Conservation (phyloP, 2,329 filamentous ascomycete species). For the Botryosphaeria dothidea region DNA sequence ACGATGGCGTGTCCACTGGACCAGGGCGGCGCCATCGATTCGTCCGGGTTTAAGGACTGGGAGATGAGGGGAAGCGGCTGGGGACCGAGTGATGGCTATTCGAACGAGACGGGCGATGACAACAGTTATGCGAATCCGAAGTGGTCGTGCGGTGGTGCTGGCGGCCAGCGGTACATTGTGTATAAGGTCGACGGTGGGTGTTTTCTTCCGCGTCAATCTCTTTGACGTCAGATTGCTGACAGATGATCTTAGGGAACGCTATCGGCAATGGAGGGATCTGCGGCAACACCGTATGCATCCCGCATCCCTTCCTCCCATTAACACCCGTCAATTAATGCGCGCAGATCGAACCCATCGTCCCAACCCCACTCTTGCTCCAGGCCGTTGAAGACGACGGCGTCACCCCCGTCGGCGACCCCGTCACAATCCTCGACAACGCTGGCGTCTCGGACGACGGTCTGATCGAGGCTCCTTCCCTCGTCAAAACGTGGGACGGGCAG, state of each 20-base stretch:
- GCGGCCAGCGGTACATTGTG: constrained; percentile 50
- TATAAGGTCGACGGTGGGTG: constrained; percentile 68
- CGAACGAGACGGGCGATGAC: constrained; percentile 50
- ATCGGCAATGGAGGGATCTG: constrained; percentile 16
- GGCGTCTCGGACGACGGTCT: constrained; percentile 49
- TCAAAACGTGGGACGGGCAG: constrained; percentile 46
- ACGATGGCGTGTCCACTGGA: constrained; percentile 53
- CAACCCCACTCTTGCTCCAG: constrained; percentile 61
- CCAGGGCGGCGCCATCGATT: constrained; percentile 63
- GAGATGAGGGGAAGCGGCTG: constrained; percentile 13
- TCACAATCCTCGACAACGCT: constrained; percentile 50
- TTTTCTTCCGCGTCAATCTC: background rate
- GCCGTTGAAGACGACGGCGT: constrained; percentile 53
- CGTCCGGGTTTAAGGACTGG: constrained; percentile 52
- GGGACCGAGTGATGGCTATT: background rate
- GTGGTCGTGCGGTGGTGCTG: constrained; percentile 7
- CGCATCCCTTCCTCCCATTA: background rate
- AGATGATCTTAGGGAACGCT: background rate
- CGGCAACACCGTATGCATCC: constrained; percentile 9
- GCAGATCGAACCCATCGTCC: constrained; percentile 35
- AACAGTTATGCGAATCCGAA: constrained; percentile 31
- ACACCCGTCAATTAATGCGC: background rate
- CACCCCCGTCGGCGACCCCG: constrained; percentile 52
- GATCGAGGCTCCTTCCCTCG: constrained; percentile 62
- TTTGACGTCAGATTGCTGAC: background rate